These are phyloP conservation scores for Trichoderma sp. DNA, from an alignment of 2,329 filamentous ascomycete species.

Conservation along the genomic window DNA sequence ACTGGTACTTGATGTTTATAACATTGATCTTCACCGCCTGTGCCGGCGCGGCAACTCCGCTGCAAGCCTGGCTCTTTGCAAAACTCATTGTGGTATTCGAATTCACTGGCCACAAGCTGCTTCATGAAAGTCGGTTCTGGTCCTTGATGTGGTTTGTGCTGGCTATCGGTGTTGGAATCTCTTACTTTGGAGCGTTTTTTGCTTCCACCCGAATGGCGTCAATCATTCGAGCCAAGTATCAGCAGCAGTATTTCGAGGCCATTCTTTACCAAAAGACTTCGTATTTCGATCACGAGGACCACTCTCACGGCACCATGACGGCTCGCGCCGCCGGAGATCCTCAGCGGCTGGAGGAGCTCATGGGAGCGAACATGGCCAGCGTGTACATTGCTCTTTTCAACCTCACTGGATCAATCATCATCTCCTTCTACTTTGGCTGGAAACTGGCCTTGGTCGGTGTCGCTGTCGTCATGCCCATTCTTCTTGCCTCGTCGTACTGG, in stretches of 20 bases:
- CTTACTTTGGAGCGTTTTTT: slow-evolving; percentile 50
- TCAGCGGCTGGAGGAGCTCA: slow-evolving; percentile 62
- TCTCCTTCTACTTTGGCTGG: slow-evolving; percentile 75
- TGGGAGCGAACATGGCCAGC: slow-evolving; percentile 65
- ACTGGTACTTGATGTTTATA: slow-evolving; percentile 53
- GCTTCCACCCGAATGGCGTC: slow-evolving; percentile 49
- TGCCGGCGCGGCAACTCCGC: slow-evolving; percentile 48
- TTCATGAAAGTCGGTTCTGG: slow-evolving; percentile 58
- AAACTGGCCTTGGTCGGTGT: slow-evolving; percentile 70
- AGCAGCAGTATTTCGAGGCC: slow-evolving; percentile 61
- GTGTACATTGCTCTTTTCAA: slow-evolving; percentile 65
- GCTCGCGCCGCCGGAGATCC: slow-evolving; percentile 59
- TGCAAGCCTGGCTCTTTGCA: slow-evolving; percentile 59
- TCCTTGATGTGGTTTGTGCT: slow-evolving; percentile 66
- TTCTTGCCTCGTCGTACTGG: slow-evolving; percentile 51
- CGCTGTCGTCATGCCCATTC: slow-evolving; percentile 59
- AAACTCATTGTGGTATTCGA: slow-evolving; percentile 55
- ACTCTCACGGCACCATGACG: slow-evolving; percentile 62
- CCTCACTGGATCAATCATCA: slow-evolving; percentile 63
- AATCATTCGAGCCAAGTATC: slow-evolving; percentile 55
- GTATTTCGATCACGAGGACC: slow-evolving; percentile 62
- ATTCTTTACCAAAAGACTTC: slow-evolving; percentile 61
- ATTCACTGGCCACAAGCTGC: slow-evolving; percentile 37
- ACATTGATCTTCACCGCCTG: slow-evolving; percentile 51
- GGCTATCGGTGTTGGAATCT: slow-evolving; percentile 53